Conservation (phyloP, 345 rosid genomes). For the Hevea brasiliensis region DNA sequence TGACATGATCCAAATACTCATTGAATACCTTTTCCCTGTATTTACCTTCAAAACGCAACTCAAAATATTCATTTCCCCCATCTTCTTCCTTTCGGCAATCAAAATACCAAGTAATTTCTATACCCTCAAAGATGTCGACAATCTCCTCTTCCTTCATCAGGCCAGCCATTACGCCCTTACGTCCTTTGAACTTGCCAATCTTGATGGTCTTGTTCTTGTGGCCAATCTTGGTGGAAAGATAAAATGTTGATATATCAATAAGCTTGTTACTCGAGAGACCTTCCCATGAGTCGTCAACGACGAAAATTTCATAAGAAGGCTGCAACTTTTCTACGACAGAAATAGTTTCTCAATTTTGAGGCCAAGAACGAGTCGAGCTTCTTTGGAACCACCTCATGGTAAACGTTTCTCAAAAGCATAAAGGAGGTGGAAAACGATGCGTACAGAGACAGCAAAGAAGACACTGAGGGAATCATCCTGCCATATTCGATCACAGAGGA, state of each 20-base stretch:
- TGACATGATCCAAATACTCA: not conserved
- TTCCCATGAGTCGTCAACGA: not conserved
- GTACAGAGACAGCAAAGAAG: not conserved
- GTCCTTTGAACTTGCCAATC: no score
- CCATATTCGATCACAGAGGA: not conserved
- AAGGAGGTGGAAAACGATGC: slow-evolving; percentile 3
- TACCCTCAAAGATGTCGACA: not conserved
- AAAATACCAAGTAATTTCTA: not conserved
- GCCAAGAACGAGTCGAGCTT: not conserved
- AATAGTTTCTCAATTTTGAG: not conserved
- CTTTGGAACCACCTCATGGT: not conserved
- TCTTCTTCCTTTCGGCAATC: not conserved
- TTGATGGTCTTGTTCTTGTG: no score
- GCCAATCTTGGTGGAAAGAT: no score
- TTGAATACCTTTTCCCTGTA: not conserved
- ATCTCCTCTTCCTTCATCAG: not conserved
- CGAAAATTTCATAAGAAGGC: not conserved
- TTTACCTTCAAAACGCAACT: not conserved
- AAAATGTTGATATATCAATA: not conserved
- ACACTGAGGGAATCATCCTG: not conserved
- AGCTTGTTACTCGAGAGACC: not conserved
- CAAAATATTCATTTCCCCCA: not conserved
- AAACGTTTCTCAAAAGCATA: not conserved
- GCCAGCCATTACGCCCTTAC: no score
- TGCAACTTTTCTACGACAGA: not conserved